phyloP scores from a whole-genome alignment of 805 yeast species.

The Spathaspora gorwiae region DNA sequence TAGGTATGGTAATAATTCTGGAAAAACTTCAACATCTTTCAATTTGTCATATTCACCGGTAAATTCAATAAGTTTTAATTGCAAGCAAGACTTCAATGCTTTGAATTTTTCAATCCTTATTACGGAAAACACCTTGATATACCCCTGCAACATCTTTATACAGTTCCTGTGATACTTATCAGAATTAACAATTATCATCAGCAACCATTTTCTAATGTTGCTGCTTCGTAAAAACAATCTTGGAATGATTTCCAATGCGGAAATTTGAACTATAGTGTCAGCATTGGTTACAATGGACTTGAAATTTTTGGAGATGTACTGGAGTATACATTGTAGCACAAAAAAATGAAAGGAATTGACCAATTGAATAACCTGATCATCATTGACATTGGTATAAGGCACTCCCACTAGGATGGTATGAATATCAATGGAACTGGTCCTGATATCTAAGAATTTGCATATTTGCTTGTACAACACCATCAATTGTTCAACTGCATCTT shows the following conservation, averaged over 20 bases:
- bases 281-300: conserved; percentile 8
- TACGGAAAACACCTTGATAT: conserved; percentile 15
- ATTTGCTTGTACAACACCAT: conserved; percentile 4
- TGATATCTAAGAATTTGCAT: background rate
- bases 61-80: conserved; percentile 10
- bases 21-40: conserved; percentile 2
- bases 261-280: conserved; percentile 8
- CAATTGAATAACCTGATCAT: conserved; percentile 8
- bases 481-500: conserved; percentile 9
- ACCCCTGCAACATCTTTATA: conserved; percentile 22
- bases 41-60: conserved; percentile 5
- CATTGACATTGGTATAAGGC: conserved; percentile 5
- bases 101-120: conserved; percentile 8
- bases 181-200: conserved; percentile 6
- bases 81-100: conserved; percentile 6
- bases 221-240: conserved; percentile 13
- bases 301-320: conserved; percentile 15
- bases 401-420: conserved; percentile 8
- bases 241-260: conserved; percentile 12
- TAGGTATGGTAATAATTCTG: conserved; percentile 4
- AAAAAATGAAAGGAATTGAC: conserved; percentile 25
- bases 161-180: conserved; percentile 17
- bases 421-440: background rate
- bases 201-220: conserved; percentile 21
- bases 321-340: conserved; percentile 22